phyloP scores from a whole-genome alignment of 495 filamentous ascomycete species.

The Aspergillus diversus region DNA sequence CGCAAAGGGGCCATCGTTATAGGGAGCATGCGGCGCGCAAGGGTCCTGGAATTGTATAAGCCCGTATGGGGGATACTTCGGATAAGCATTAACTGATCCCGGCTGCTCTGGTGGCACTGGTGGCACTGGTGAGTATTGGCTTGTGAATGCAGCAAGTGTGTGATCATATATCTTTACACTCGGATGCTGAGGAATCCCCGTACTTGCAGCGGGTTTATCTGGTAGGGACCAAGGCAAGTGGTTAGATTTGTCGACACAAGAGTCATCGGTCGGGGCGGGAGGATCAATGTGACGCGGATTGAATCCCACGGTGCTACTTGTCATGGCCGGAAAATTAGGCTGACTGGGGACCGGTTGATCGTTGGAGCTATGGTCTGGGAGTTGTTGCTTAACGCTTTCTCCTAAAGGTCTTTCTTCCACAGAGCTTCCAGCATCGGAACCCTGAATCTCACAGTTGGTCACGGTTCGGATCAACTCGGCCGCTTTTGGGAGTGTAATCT shows the following conservation, averaged over 20 bases:
- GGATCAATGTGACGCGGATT: neutral
- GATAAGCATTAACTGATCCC: neutral
- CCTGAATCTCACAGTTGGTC: neutral
- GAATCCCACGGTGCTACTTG: neutral
- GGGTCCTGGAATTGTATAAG: conserved; percentile 3
- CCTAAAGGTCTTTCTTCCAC: neutral
- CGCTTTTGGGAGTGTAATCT: neutral
- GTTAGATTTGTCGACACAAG: neutral
- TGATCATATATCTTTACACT: conserved; percentile 19
- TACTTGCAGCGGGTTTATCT: neutral
- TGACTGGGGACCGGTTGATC: neutral
- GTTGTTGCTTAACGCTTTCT: neutral
- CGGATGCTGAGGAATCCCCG: conserved; percentile 10
- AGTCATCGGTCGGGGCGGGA: neutral
- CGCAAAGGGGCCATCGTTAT: conserved; percentile 26
- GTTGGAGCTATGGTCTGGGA: neutral
- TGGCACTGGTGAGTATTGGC: conserved; percentile 1
- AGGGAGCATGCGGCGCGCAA: neutral
- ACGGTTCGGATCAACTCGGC: neutral
- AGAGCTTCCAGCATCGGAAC: neutral
- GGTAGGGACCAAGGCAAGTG: conserved; percentile 7
- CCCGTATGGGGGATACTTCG: conserved; percentile 2
- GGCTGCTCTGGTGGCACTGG: neutral
- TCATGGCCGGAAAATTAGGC: neutral
- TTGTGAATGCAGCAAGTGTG: neutral